These are phyloP conservation scores for Zygosaccharomyces pseudorouxii DNA, from an alignment of 805 yeast species.

Conservation along the genomic window DNA sequence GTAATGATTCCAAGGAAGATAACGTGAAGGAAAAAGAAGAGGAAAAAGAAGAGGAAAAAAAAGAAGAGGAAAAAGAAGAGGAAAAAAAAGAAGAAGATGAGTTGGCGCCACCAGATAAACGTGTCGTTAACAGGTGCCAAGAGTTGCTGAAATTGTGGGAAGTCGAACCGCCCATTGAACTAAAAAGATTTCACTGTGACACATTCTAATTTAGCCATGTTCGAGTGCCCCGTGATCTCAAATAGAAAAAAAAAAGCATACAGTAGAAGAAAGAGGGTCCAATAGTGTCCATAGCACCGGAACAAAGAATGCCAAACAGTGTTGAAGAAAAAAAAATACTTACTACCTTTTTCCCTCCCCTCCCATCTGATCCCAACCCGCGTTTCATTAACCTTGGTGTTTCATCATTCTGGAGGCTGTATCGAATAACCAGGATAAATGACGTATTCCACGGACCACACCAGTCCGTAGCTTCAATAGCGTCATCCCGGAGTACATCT, in stretches of 20 bases:
- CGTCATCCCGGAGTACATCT: constrained; percentile 1
- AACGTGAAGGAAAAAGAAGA: constrained; percentile 13
- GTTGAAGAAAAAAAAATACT: too few species aligned
- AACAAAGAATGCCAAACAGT: not conserved
- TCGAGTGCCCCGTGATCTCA: constrained; percentile 34
- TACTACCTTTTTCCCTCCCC: too few species aligned
- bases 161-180: constrained; percentile 9
- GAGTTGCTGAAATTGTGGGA: constrained; percentile 19
- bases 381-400: too few species aligned
- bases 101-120: constrained; percentile 24
- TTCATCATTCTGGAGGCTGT: not conserved
- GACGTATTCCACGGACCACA: not conserved
- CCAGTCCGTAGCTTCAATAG: not conserved
- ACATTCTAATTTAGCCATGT: constrained; percentile 18
- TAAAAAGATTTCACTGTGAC: constrained; percentile 13
- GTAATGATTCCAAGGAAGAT: constrained; percentile 10
- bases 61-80: constrained; percentile 10
- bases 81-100: constrained; percentile 11
- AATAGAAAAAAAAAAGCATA: constrained; percentile 34
- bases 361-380: too few species aligned
- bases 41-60: constrained; percentile 6
- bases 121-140: constrained; percentile 21
- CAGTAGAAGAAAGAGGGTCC: not conserved
- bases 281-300: too few species aligned
- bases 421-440: not conserved